Percentiles rank a stretch among this genome's conserved stretches.
phyloP scores from a whole-genome alignment of 2,329 filamentous ascomycete species.

The Cyclaneusma minus region DNA sequence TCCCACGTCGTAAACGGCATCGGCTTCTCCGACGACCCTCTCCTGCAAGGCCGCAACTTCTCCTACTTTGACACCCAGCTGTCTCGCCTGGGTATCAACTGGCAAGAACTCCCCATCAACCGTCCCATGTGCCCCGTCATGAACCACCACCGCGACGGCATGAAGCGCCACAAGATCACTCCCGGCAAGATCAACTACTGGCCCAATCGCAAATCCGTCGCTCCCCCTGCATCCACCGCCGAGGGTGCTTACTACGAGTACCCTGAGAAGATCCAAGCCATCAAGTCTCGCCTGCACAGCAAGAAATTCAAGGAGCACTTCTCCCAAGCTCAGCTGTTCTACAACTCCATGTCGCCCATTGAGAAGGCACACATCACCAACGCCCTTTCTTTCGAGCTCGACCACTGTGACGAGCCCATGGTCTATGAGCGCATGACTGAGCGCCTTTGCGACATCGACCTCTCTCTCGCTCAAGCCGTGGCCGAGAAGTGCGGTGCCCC shows the following conservation, averaged over 20 bases:
- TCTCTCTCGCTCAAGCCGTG: constrained; percentile 51
- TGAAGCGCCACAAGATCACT: constrained; percentile 57
- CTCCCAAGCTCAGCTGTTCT: constrained; percentile 69
- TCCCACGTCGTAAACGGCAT: constrained; percentile 66
- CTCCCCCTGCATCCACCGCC: constrained; percentile 42
- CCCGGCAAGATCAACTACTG: constrained; percentile 66
- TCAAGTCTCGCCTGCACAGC: constrained; percentile 54
- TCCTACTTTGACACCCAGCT: constrained; percentile 55
- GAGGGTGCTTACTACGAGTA: constrained; percentile 59
- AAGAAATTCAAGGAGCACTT: constrained; percentile 67
- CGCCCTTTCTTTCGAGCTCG: constrained; percentile 55
- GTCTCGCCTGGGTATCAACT: constrained; percentile 56
- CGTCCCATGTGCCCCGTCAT: constrained; percentile 58
- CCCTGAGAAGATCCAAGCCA: constrained; percentile 46
- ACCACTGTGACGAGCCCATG: constrained; percentile 66
- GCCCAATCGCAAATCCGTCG: constrained; percentile 53
- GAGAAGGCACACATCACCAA: constrained; percentile 49
- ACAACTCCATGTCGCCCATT: constrained; percentile 53
- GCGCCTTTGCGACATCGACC: constrained; percentile 57
- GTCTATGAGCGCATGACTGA: constrained; percentile 58
- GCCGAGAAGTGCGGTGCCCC: constrained; percentile 54
- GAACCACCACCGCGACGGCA: constrained; percentile 64
- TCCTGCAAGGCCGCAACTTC: constrained; percentile 59
- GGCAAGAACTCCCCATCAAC: constrained; percentile 65
- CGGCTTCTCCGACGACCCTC: constrained; percentile 61